A percentile compares a stretch with the other conserved stretches of the same genome.
These are phyloP conservation scores for Saccharomyces hybrid DNA, from an alignment of 1,139 yeast species.

Conservation along the genomic window DNA sequence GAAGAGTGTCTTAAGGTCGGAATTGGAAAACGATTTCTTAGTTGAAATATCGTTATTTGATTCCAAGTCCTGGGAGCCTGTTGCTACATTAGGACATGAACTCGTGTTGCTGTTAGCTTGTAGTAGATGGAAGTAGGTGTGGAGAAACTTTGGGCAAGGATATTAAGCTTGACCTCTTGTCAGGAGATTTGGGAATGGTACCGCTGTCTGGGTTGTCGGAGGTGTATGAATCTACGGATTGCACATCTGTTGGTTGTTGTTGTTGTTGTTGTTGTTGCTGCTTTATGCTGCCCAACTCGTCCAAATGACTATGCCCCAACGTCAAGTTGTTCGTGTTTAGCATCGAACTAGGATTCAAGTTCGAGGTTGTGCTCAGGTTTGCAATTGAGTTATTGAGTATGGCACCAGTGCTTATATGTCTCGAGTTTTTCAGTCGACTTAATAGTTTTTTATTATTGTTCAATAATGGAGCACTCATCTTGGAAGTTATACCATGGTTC, in stretches of 20 bases:
- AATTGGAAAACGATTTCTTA: conserved; percentile 18
- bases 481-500: conserved; percentile 24
- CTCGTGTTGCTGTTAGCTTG: background rate
- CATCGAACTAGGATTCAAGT: conserved; percentile 8
- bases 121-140: background rate
- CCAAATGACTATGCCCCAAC: background rate
- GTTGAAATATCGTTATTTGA: conserved; percentile 4
- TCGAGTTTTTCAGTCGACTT: conserved; percentile 26
- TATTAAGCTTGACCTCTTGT: conserved; percentile 21
- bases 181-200: conserved; percentile 19
- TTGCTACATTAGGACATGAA: background rate
- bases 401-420: conserved; percentile 31
- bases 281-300: background rate
- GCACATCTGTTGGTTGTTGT: conserved; percentile 17
- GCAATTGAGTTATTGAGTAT: conserved; percentile 14
- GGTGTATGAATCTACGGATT: conserved; percentile 21
- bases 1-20: conserved; percentile 13
- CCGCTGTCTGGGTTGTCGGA: conserved; percentile 13
- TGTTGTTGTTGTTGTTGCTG: conserved; percentile 13
- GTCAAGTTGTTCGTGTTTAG: conserved; percentile 6
- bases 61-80: background rate
- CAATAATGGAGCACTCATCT: conserved; percentile 29
- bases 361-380: conserved; percentile 4
- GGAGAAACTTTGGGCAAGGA: conserved; percentile 14
- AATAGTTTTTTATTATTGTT: conserved; percentile 27